Evolutionary conservation across 1,284 basidiomycete species (phyloP).

Genomic region (Schizophyllum commune): DNA sequence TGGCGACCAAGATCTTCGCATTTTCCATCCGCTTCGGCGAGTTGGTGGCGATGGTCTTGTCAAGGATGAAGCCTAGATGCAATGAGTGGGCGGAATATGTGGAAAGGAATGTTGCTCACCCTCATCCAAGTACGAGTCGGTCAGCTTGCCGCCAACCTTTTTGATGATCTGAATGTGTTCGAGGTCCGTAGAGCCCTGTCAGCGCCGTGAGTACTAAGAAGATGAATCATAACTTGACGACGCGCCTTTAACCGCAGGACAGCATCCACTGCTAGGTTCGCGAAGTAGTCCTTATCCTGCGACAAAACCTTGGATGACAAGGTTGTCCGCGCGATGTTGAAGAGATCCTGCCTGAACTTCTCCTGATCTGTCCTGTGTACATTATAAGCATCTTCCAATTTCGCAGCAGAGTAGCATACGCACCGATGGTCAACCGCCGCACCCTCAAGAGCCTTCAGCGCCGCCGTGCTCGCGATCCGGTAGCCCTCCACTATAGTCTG

Average conservation of each 20-base stretch:
- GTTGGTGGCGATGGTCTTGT: conserved; percentile 94
- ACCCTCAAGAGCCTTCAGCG: conserved; percentile 77
- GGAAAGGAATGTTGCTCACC: conserved; percentile 35
- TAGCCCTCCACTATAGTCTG: conserved; percentile 99
- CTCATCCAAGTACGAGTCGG: conserved; percentile 97
- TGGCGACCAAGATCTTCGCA: conserved; percentile 95
- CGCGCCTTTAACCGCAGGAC: conserved; percentile 85
- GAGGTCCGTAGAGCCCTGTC: conserved; percentile 86
- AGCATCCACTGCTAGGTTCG: conserved; percentile 96
- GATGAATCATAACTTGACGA: no score
- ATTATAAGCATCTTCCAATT: not conserved
- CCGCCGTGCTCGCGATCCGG: conserved; percentile 85
- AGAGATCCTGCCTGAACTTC: conserved; percentile 82
- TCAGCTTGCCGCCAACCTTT: conserved; percentile 97
- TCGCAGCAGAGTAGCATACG: conserved; percentile 20
- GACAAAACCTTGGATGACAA: conserved; percentile 94
- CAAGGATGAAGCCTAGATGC: conserved; percentile 85
- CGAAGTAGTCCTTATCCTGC: conserved; percentile 98
- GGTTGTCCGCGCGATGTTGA: conserved; percentile 97
- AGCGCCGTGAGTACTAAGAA: no score
- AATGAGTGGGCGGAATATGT: not conserved
- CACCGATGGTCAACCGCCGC: conserved; percentile 83
- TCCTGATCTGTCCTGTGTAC: conserved; percentile 55
- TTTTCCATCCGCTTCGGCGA: conserved; percentile 94
- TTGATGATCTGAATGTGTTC: conserved; percentile 99